Conservation (phyloP, 345 rosid species). For the Salix arbutifolia region DNA sequence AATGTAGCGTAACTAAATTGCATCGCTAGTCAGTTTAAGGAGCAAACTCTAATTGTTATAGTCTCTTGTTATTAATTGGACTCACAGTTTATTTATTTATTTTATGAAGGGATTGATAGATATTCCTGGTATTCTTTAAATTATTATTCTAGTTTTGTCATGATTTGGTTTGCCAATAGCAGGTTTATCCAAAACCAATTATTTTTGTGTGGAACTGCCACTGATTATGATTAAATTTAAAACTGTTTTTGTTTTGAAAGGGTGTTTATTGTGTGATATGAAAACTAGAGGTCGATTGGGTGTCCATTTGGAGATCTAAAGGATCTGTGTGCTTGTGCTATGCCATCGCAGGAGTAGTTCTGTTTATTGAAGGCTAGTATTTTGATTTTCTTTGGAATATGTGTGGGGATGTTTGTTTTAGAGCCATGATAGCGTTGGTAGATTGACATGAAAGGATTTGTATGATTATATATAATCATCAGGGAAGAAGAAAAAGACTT, state of each 20-base stretch:
- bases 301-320: neutral
- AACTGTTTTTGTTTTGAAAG: neutral
- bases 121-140: neutral
- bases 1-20: neutral
- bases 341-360: neutral
- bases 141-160: neutral
- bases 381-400: too few relatives aligned
- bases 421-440: too few relatives aligned
- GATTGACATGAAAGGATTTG: too few relatives aligned
- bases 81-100: neutral
- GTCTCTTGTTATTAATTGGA: neutral
- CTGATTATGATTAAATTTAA: neutral
- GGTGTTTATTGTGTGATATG: neutral
- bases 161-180: neutral
- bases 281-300: neutral
- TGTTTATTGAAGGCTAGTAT: neutral
- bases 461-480: neutral
- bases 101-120: neutral
- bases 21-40: neutral
- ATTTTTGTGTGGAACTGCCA: neutral
- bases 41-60: neutral
- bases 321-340: neutral
- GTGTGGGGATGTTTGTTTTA: too few relatives aligned
- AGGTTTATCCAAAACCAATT: neutral
- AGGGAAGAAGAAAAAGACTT: neutral